Percentiles rank a stretch among this genome's conserved stretches.
Conservation (phyloP, 2,329 filamentous ascomycete genomes). For the Achaetomium macrosporum region DNA sequence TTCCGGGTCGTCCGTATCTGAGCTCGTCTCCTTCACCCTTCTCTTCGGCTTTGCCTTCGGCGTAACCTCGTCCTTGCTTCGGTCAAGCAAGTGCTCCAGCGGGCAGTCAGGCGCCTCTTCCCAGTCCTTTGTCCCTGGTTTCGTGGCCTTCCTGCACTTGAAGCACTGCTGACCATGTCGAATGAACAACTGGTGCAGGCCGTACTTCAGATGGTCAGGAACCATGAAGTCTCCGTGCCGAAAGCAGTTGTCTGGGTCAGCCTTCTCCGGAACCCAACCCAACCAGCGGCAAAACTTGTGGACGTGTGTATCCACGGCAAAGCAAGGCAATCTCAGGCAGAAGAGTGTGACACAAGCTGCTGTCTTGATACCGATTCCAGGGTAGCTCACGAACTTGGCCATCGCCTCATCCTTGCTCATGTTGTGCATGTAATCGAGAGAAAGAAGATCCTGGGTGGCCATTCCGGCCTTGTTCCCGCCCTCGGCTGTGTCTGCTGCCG, state of each 20-base stretch:
- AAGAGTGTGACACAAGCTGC: constrained; percentile 53
- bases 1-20: constrained; percentile 8
- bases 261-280: constrained; percentile 48
- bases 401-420: constrained; percentile 44
- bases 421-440: constrained; percentile 46
- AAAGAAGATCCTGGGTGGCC: constrained; percentile 33
- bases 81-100: constrained; percentile 37
- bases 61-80: constrained; percentile 27
- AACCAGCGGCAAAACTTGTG: constrained; percentile 47
- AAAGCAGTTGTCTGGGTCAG: constrained; percentile 43
- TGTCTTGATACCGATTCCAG: constrained; percentile 53
- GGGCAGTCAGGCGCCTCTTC: constrained; percentile 41
- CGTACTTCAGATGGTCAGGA: constrained; percentile 49
- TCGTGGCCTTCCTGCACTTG: constrained; percentile 41
- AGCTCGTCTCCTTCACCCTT: background rate
- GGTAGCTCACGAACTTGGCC: constrained; percentile 43
- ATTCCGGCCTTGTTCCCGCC: background rate
- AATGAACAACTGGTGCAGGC: constrained; percentile 50
- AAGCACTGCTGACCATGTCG: constrained; percentile 46
- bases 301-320: constrained; percentile 55
- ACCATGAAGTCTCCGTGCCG: constrained; percentile 48
- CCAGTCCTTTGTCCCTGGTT: constrained; percentile 58
- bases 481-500: constrained; percentile 39
- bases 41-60: constrained; percentile 18
- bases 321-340: constrained; percentile 46